Conservation (phyloP, 1,139 yeast genomes). For the Kodamaea sp. region DNA sequence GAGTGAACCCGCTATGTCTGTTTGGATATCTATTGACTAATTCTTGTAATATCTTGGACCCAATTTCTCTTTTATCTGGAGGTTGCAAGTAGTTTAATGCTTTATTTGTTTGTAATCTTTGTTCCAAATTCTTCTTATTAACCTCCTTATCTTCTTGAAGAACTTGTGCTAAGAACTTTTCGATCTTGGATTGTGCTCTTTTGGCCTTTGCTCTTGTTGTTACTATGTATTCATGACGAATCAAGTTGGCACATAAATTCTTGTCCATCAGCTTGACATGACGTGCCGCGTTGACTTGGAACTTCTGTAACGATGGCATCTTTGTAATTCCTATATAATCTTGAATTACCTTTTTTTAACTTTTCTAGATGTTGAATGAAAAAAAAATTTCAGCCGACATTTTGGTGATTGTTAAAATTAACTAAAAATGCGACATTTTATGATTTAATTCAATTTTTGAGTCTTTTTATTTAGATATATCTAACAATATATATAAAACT, state of each 20-base stretch:
- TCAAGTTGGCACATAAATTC: slow-evolving; percentile 43
- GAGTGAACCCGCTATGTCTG: slow-evolving; percentile 80
- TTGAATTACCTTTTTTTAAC: neutral
- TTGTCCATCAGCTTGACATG: slow-evolving; percentile 46
- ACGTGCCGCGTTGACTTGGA: slow-evolving; percentile 43
- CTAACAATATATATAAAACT: no score
- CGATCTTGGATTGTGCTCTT: slow-evolving; percentile 44
- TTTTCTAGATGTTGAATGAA: neutral
- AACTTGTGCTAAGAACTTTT: slow-evolving; percentile 35
- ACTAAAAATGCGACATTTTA: no score
- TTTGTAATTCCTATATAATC: neutral
- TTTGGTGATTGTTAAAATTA: neutral
- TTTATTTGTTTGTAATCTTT: slow-evolving; percentile 20
- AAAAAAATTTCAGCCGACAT: no score
- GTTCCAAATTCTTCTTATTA: slow-evolving; percentile 18
- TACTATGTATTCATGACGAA: slow-evolving; percentile 45
- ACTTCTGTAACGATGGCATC: slow-evolving; percentile 45
- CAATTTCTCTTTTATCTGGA: slow-evolving; percentile 38
- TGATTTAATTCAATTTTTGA: neutral
- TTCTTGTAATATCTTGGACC: slow-evolving; percentile 61
- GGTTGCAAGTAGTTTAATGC: slow-evolving; percentile 39
- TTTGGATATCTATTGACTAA: slow-evolving; percentile 58
- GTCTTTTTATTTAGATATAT: neutral
- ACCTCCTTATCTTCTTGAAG: slow-evolving; percentile 18
- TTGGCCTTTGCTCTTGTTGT: slow-evolving; percentile 47